These are phyloP conservation scores for Didymella exigua DNA, from an alignment of 2,329 filamentous ascomycete genomes.

Conservation along the genomic window DNA sequence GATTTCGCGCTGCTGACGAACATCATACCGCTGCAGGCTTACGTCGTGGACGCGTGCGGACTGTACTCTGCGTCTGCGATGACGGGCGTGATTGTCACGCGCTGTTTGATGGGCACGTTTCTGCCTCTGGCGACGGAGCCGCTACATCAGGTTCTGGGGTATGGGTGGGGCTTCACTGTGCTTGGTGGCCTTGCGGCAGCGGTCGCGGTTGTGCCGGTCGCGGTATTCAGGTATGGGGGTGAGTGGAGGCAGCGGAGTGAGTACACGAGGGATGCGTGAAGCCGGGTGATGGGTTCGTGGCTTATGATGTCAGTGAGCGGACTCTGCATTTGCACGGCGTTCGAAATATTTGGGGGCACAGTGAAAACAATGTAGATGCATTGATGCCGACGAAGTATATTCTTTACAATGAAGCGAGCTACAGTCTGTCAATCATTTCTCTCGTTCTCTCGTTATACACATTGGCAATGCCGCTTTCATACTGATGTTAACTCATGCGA, in stretches of 20 bases:
- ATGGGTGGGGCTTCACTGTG: conserved; percentile 58
- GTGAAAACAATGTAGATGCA: no score
- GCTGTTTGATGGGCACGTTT: conserved; percentile 63
- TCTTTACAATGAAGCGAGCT: no score
- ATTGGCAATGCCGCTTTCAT: no score
- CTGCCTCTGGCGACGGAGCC: conserved; percentile 60
- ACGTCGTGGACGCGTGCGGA: conserved; percentile 63
- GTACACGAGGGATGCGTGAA: conserved; percentile 50
- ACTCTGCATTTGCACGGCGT: conserved; percentile 3
- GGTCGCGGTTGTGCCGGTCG: conserved; percentile 58
- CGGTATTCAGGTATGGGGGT: conserved; percentile 59
- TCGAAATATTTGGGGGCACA: no score
- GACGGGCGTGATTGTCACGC: conserved; percentile 61
- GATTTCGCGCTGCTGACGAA: conserved; percentile 56
- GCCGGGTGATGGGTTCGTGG: no score
- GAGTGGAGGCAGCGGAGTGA: conserved; percentile 59
- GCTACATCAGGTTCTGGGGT: conserved; percentile 56
- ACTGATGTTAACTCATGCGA: no score
- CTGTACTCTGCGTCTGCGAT: conserved; percentile 63
- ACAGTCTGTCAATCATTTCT: no score
- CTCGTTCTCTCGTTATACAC: no score
- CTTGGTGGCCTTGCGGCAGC: conserved; percentile 52
- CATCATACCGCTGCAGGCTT: conserved; percentile 59
- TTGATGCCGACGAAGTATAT: no score
- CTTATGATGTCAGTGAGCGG: not conserved